A percentile compares a stretch with the other conserved stretches of the same genome.
Conservation (phyloP, 2,329 filamentous ascomycete species). For the Clathrospora elynae region DNA sequence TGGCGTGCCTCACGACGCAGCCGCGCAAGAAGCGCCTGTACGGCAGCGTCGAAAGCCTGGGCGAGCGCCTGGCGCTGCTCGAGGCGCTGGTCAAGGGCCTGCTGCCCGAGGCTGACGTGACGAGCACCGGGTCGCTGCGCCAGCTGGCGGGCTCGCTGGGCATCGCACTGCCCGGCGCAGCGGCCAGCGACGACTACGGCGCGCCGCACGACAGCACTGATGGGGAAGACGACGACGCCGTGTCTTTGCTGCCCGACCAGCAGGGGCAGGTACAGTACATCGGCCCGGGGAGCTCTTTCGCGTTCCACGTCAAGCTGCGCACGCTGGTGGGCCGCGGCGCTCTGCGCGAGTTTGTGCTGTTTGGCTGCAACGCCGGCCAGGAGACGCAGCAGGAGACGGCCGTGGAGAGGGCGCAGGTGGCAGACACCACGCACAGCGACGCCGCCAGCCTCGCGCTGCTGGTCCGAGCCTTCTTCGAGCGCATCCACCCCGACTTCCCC, state of each 20-base stretch:
- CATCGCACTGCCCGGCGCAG: constrained; percentile 47
- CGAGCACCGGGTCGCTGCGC: constrained; percentile 51
- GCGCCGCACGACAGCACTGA: constrained; percentile 27
- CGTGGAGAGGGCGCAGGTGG: constrained; percentile 15
- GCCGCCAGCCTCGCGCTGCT: constrained; percentile 42
- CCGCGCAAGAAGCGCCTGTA: constrained; percentile 54
- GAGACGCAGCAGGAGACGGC: constrained; percentile 22
- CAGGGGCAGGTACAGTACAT: constrained; percentile 55
- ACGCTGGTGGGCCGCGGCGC: constrained; percentile 44
- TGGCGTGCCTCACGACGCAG: constrained; percentile 53
- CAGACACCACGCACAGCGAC: constrained; percentile 18
- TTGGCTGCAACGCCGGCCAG: constrained; percentile 50
- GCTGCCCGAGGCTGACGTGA: constrained; percentile 51
- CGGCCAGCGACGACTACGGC: constrained; percentile 17
- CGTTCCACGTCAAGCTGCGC: constrained; percentile 51
- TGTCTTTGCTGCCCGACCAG: constrained; percentile 50
- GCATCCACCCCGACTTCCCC: constrained; percentile 51
- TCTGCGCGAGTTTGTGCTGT: constrained; percentile 48
- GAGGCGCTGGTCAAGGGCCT: constrained; percentile 54
- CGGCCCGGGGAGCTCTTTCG: constrained; percentile 51
- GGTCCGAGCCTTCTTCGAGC: constrained; percentile 50
- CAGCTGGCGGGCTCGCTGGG: constrained; percentile 48
- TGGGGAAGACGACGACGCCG: constrained; percentile 42
- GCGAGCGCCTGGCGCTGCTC: constrained; percentile 49
- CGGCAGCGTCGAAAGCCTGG: constrained; percentile 51